Evolutionary conservation across 495 filamentous ascomycete genomes (phyloP).

Genomic region (Immersiella caudata): DNA sequence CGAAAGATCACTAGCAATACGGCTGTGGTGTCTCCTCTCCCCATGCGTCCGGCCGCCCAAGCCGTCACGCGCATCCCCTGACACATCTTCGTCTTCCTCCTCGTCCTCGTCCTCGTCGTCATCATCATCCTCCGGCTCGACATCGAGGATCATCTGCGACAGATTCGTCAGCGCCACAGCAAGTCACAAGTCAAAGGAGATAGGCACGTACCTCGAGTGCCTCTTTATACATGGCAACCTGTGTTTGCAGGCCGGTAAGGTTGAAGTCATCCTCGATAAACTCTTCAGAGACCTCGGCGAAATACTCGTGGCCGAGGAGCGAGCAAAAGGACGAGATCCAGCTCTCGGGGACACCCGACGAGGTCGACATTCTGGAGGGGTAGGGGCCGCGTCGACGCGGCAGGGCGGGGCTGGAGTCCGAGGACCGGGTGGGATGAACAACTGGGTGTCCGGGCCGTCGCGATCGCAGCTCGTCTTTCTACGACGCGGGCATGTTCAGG

Average conservation of each 20-base stretch:
- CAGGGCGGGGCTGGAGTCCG: slow-evolving; percentile 8
- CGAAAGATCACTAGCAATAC: slow-evolving; percentile 86
- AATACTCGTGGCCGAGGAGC: slow-evolving; percentile 95
- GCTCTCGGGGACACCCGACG: slow-evolving; percentile 83
- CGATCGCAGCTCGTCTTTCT: slow-evolving; percentile 29
- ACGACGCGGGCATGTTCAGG: slow-evolving; percentile 34
- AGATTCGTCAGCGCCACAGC: slow-evolving; percentile 23
- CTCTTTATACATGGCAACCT: slow-evolving; percentile 99
- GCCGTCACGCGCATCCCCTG: slow-evolving; percentile 62
- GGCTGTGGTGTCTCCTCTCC: slow-evolving; percentile 76
- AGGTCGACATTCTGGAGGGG: slow-evolving; percentile 58
- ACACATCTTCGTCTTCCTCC: slow-evolving; percentile 76
- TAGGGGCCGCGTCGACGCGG: neutral
- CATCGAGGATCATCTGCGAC: slow-evolving; percentile 95
- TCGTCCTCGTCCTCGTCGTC: slow-evolving; percentile 81
- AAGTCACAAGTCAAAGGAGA: neutral
- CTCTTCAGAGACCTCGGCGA: slow-evolving; percentile 96
- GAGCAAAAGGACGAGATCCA: slow-evolving; percentile 99
- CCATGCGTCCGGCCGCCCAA: slow-evolving; percentile 53
- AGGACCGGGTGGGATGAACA: slow-evolving; percentile 2
- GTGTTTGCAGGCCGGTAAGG: slow-evolving; percentile 88
- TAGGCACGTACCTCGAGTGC: slow-evolving; percentile 61
- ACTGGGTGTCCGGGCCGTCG: slow-evolving; percentile 23
- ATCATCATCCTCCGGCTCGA: slow-evolving; percentile 92
- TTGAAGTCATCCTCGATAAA: slow-evolving; percentile 99